These are phyloP conservation scores for Vitellaria paradoxa DNA, from an alignment of 179 eudicot species.

Conservation along the genomic window DNA sequence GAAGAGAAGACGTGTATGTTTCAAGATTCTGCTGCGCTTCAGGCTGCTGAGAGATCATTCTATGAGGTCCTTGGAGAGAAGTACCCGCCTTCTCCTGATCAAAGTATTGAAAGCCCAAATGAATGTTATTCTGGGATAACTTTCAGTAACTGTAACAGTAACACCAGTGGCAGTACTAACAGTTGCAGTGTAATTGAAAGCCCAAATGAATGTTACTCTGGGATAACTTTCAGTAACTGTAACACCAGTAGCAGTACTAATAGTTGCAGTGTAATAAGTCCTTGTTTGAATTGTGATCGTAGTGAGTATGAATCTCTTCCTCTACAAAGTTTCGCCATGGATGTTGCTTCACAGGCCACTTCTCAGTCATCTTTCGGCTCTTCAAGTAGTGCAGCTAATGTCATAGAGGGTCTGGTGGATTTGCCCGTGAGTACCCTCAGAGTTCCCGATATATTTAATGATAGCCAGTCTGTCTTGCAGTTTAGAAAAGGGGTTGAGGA, in stretches of 20 bases:
- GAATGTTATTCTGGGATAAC: constrained; percentile 4
- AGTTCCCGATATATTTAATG: constrained; percentile 49
- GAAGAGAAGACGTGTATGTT: constrained; percentile 66
- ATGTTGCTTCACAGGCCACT: constrained; percentile 27
- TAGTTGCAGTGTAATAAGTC: constrained; percentile 7
- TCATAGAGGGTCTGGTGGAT: constrained; percentile 39
- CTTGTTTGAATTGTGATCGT: constrained; percentile 25
- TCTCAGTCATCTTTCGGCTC: constrained; percentile 40
- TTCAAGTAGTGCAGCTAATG: constrained; percentile 27
- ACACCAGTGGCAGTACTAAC: too few species aligned
- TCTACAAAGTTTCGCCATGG: constrained; percentile 16
- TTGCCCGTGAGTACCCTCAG: constrained; percentile 59
- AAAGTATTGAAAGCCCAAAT: constrained; percentile 10
- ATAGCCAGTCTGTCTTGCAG: constrained; percentile 51
- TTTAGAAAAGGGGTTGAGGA: constrained; percentile 56
- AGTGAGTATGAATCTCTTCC: constrained; percentile 6
- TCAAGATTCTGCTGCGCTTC: constrained; percentile 68
- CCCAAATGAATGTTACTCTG: constrained; percentile 8
- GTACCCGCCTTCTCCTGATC: constrained; percentile 32
- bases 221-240: constrained; percentile 4
- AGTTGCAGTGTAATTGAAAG: too few species aligned
- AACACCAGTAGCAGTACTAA: constrained; percentile 3
- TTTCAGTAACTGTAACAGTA: neutral
- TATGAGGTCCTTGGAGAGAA: constrained; percentile 62
- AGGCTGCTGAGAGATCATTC: constrained; percentile 78